These are phyloP conservation scores for Amanita muscaria DNA, from an alignment of 768 basidiomycete species.

Conservation along the genomic window DNA sequence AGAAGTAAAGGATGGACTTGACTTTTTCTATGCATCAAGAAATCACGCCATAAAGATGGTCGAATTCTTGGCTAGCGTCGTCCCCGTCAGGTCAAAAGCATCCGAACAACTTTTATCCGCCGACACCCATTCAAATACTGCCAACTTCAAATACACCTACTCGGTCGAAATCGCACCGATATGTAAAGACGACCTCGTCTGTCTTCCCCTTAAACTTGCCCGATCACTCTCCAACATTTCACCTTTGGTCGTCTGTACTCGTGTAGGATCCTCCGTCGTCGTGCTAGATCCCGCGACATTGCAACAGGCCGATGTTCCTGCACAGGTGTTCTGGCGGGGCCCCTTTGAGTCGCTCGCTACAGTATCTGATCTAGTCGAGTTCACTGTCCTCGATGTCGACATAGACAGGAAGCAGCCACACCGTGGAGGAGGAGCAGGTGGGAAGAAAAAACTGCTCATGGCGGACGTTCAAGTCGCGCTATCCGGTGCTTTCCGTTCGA, in stretches of 20 bases:
- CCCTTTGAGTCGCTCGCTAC: slow-evolving; percentile 82
- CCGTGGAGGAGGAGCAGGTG: slow-evolving; percentile 13
- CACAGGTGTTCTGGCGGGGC: slow-evolving; percentile 82
- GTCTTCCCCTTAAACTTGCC: slow-evolving; percentile 77
- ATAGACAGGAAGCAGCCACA: slow-evolving; percentile 39
- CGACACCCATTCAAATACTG: slow-evolving; percentile 86
- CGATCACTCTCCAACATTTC: slow-evolving; percentile 80
- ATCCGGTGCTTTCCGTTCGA: slow-evolving; percentile 67
- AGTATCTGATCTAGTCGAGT: slow-evolving; percentile 83
- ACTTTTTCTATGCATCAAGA: slow-evolving; percentile 91
- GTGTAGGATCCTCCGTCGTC: slow-evolving; percentile 88
- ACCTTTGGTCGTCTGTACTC: slow-evolving; percentile 79
- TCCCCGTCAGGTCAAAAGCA: slow-evolving; percentile 70
- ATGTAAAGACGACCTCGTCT: slow-evolving; percentile 96
- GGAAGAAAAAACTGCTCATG: slow-evolving; percentile 73
- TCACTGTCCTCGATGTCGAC: slow-evolving; percentile 92
- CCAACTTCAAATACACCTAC: slow-evolving; percentile 96
- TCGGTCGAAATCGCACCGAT: slow-evolving; percentile 95
- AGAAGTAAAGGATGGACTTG: slow-evolving; percentile 89
- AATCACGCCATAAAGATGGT: slow-evolving; percentile 95
- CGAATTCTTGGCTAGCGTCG: slow-evolving; percentile 83
- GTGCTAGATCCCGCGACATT: slow-evolving; percentile 86
- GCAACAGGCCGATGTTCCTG: slow-evolving; percentile 69
- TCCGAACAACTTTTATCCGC: slow-evolving; percentile 92
- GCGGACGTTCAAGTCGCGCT: slow-evolving; percentile 80